Conservation (phyloP, 2,329 filamentous ascomycete species). For the Stachybotrys echinatus region DNA sequence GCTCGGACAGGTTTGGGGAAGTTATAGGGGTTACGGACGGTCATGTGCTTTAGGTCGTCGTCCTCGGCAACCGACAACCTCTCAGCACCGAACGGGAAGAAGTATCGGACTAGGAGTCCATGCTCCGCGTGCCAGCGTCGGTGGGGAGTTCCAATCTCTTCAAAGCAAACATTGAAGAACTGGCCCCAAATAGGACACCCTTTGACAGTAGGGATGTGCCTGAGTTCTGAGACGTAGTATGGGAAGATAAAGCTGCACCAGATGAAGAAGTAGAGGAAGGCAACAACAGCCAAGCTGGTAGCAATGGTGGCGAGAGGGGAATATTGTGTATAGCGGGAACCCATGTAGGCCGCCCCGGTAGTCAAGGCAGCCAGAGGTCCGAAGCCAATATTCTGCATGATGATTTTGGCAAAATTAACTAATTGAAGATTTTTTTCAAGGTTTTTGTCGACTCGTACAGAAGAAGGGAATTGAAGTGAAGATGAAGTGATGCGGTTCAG, state of each 20-base stretch:
- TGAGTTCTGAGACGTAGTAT: slow-evolving; percentile 33
- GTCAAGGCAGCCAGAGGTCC: not conserved
- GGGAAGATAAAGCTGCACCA: slow-evolving; percentile 34
- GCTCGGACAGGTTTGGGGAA: slow-evolving; percentile 29
- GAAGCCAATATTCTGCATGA: not conserved
- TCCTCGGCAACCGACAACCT: slow-evolving; percentile 37
- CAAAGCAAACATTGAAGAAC: slow-evolving; percentile 32
- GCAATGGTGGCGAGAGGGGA: not conserved
- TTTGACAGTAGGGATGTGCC: slow-evolving; percentile 34
- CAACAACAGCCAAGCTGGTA: not conserved
- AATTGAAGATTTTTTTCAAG: no score
- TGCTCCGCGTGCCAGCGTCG: slow-evolving; percentile 34
- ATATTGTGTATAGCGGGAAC: not conserved
- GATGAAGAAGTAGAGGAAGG: slow-evolving; percentile 30
- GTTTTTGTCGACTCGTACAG: no score
- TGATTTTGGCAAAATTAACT: no score
- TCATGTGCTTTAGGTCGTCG: slow-evolving; percentile 37
- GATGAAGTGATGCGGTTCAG: no score
- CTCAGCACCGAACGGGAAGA: slow-evolving; percentile 39
- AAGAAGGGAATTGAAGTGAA: no score
- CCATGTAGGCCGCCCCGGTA: not conserved
- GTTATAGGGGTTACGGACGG: slow-evolving; percentile 34
- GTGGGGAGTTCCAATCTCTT: slow-evolving; percentile 35
- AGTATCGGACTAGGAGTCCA: slow-evolving; percentile 37
- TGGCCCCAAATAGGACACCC: slow-evolving; percentile 37